Percentiles rank a stretch among this genome's conserved stretches.
Conservation (phyloP, 2,329 filamentous ascomycete genomes). For the Oidium heveae region DNA sequence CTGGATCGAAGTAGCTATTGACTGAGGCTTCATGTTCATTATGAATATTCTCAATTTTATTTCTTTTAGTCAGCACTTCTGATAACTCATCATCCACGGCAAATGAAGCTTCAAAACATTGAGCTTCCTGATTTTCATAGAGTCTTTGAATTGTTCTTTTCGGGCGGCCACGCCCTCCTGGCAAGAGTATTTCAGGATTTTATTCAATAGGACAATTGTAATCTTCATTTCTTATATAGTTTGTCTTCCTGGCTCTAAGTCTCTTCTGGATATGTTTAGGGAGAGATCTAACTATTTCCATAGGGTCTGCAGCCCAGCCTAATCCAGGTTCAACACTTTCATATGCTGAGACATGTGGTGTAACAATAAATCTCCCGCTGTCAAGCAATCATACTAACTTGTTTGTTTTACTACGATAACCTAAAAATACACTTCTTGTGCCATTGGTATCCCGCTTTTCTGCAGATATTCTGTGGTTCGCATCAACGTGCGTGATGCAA, state of each 20-base stretch:
- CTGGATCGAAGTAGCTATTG: background rate
- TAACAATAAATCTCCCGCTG: background rate
- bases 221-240: background rate
- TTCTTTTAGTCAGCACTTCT: background rate
- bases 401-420: background rate
- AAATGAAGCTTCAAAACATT: background rate
- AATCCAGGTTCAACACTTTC: background rate
- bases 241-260: background rate
- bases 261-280: background rate
- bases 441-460: background rate
- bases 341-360: no score
- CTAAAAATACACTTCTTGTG: background rate
- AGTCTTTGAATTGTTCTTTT: background rate
- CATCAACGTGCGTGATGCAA: background rate
- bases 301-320: background rate
- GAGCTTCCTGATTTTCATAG: background rate
- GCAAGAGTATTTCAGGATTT: background rate
- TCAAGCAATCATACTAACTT: background rate
- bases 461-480: background rate
- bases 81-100: background rate
- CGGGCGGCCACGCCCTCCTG: background rate
- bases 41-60: background rate
- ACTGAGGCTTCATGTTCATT: background rate
- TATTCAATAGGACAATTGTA: background rate
- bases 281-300: background rate